A percentile compares a stretch with the other conserved stretches of the same genome.
Evolutionary conservation across 257 asterid genomes (phyloP).

Genomic region (Salvia hispanica): DNA sequence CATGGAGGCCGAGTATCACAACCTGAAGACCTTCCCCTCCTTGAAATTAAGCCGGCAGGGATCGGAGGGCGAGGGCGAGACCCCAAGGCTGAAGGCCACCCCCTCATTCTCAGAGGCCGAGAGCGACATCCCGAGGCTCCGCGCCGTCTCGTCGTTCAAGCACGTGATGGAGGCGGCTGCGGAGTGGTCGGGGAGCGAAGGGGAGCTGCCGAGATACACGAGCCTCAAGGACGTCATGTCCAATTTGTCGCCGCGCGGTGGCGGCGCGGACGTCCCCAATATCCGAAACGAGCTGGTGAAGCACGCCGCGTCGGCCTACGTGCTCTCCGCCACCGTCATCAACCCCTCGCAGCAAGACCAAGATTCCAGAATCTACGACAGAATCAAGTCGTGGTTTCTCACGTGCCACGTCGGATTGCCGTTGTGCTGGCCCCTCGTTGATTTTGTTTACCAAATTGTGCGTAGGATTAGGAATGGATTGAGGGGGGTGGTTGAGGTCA

Average conservation of each 20-base stretch:
- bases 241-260: slow-evolving; percentile 29
- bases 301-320: slow-evolving; percentile 72
- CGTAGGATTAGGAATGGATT: slow-evolving; percentile 37
- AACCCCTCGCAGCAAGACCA: slow-evolving; percentile 23
- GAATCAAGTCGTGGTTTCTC: slow-evolving; percentile 26
- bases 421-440: slow-evolving; percentile 32
- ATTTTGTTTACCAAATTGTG: slow-evolving; percentile 33
- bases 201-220: slow-evolving; percentile 42
- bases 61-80: background rate
- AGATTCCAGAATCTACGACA: slow-evolving; percentile 39
- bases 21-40: slow-evolving; percentile 37
- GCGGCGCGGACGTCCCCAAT: slow-evolving; percentile 31
- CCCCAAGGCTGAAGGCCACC: slow-evolving; percentile 3
- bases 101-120: slow-evolving; percentile 33
- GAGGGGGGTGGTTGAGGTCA: slow-evolving; percentile 2
- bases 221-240: slow-evolving; percentile 55
- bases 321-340: slow-evolving; percentile 54
- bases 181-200: slow-evolving; percentile 28
- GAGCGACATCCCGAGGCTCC: slow-evolving; percentile 9
- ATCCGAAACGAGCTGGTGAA: slow-evolving; percentile 64
- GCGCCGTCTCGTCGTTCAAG: slow-evolving; percentile 32
- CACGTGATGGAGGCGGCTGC: slow-evolving; percentile 35
- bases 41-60: slow-evolving; percentile 34
- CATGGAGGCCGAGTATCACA: slow-evolving; percentile 34
- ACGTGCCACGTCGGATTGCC: slow-evolving; percentile 35